phyloP scores from a whole-genome alignment of 2,329 filamentous ascomycete species.

The Cladosporium austrohemisphaericum region DNA sequence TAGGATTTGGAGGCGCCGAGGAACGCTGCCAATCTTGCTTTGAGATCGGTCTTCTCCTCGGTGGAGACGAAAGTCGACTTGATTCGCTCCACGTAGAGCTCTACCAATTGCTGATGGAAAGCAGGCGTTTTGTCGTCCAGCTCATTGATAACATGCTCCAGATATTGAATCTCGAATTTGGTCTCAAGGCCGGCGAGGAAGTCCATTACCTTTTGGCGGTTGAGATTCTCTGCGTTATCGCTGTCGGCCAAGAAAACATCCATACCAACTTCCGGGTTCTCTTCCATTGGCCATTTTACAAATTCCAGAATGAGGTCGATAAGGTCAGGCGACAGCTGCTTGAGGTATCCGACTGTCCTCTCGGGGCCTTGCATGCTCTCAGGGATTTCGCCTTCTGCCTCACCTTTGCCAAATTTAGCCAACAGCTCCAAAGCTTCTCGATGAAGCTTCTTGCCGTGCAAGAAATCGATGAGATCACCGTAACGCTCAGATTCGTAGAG shows the following conservation, averaged over 20 bases:
- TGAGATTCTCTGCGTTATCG: slow-evolving; percentile 87
- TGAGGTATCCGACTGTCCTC: slow-evolving; percentile 83
- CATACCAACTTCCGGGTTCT: slow-evolving; percentile 73
- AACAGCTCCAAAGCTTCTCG: slow-evolving; percentile 79
- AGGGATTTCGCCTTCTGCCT: slow-evolving; percentile 43
- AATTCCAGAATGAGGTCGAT: slow-evolving; percentile 91
- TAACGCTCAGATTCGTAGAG: slow-evolving; percentile 84
- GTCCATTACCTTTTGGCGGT: slow-evolving; percentile 67
- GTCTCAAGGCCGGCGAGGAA: slow-evolving; percentile 70
- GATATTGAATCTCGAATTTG: slow-evolving; percentile 71
- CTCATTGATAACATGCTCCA: slow-evolving; percentile 88
- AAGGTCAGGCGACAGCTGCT: slow-evolving; percentile 78
- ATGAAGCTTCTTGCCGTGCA: slow-evolving; percentile 92
- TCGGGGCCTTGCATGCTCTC: slow-evolving; percentile 71
- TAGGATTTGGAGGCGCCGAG: slow-evolving; percentile 74
- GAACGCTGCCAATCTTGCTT: slow-evolving; percentile 66
- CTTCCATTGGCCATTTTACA: slow-evolving; percentile 77
- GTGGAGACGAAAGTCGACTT: slow-evolving; percentile 39
- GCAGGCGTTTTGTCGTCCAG: slow-evolving; percentile 79
- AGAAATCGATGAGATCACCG: slow-evolving; percentile 93
- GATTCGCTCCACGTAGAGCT: slow-evolving; percentile 62
- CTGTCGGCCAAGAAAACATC: slow-evolving; percentile 91
- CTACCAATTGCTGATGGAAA: slow-evolving; percentile 79
- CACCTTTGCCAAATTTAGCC: slow-evolving; percentile 67
- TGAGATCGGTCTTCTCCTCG: slow-evolving; percentile 30